Evolutionary conservation across 2,329 filamentous ascomycete genomes (phyloP).

Genomic region (Sarocladiaceae sp.): DNA sequence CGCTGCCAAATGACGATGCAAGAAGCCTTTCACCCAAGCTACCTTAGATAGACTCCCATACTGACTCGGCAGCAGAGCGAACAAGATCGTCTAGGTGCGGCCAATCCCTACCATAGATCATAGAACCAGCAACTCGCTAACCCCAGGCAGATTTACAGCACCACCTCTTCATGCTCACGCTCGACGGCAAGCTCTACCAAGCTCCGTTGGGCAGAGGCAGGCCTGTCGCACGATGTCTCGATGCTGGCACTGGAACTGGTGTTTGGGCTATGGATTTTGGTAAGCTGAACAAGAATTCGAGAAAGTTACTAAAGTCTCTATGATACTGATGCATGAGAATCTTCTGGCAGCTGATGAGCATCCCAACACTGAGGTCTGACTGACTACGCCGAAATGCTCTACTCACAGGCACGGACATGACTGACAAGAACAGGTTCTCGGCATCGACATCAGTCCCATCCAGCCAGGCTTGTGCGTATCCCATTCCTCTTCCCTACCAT

Average conservation of each 20-base stretch:
- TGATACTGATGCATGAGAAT: constrained; percentile 12
- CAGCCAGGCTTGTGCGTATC: constrained; percentile 23
- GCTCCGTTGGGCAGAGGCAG: constrained; percentile 19
- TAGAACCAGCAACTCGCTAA: background rate
- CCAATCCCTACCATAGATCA: background rate
- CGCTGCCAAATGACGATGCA: constrained; percentile 25
- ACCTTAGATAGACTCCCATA: background rate
- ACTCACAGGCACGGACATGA: constrained; percentile 12
- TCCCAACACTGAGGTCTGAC: constrained; percentile 16
- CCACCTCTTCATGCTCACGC: constrained; percentile 25
- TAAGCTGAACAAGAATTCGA: background rate
- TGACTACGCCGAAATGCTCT: background rate
- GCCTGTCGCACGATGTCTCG: constrained; percentile 20
- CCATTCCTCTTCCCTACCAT: background rate
- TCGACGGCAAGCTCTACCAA: constrained; percentile 22
- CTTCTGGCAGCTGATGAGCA: constrained; percentile 17
- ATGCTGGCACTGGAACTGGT: constrained; percentile 26
- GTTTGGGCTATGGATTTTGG: constrained; percentile 27
- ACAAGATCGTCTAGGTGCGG: constrained; percentile 6
- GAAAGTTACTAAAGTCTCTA: too few species aligned
- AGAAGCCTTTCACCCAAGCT: background rate
- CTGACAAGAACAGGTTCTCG: constrained; percentile 18
- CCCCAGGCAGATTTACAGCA: constrained; percentile 26
- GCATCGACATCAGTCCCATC: constrained; percentile 28
- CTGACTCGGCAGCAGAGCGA: background rate